Conservation (phyloP, 1,139 yeast genomes). For the Nakaseomyces kungkrabaensis region DNA sequence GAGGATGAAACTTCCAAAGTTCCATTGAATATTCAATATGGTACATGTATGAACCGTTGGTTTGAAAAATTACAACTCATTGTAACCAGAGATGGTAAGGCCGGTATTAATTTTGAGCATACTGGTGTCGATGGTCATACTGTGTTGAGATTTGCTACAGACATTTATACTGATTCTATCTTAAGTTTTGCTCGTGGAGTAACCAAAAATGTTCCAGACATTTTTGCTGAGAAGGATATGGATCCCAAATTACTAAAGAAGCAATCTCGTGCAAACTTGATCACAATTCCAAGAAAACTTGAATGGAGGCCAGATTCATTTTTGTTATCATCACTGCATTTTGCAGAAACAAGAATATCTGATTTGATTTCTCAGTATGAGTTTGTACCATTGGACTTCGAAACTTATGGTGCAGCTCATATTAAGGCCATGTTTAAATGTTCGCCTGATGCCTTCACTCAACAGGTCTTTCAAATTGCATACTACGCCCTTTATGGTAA, state of each 20-base stretch:
- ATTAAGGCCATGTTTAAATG: conserved; percentile 71
- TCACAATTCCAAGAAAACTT: conserved; percentile 70
- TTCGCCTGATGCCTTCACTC: conserved; percentile 91
- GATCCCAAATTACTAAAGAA: background rate
- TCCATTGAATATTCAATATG: conserved; percentile 72
- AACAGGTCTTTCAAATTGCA: conserved; percentile 90
- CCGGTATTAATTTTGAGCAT: conserved; percentile 89
- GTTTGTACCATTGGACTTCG: conserved; percentile 70
- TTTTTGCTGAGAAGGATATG: conserved; percentile 20
- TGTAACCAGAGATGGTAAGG: conserved; percentile 83
- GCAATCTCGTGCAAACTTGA: conserved; percentile 30
- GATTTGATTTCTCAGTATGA: conserved; percentile 87
- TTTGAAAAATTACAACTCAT: conserved; percentile 85
- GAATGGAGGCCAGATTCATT: conserved; percentile 84
- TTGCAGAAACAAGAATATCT: conserved; percentile 82
- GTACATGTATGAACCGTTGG: conserved; percentile 93
- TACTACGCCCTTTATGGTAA: conserved; percentile 87
- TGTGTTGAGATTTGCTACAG: conserved; percentile 76
- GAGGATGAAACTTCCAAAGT: conserved; percentile 5
- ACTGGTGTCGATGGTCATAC: conserved; percentile 97
- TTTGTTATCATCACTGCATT: conserved; percentile 67
- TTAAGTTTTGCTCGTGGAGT: conserved; percentile 77
- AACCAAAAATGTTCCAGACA: conserved; percentile 63
- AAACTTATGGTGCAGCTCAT: conserved; percentile 61
- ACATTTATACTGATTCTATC: conserved; percentile 84